Conservation (phyloP, 805 yeast genomes). For the Tetrapisispora arboricola region DNA sequence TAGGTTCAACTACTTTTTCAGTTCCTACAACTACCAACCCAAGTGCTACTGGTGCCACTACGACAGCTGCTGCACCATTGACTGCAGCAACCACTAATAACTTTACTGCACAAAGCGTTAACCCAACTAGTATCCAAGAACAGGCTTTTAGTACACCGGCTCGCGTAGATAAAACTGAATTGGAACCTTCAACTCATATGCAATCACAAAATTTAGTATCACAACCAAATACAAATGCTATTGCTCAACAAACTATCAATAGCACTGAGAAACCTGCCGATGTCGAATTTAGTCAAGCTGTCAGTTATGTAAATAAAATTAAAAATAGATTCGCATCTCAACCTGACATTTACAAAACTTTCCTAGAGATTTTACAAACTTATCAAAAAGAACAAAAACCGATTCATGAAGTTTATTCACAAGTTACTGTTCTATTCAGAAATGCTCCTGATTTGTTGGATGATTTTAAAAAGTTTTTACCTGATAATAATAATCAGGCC, state of each 20-base stretch:
- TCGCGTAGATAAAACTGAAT: constrained; percentile 4
- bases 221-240: background rate
- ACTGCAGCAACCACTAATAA: constrained; percentile 12
- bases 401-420: constrained; percentile 89
- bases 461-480: constrained; percentile 91
- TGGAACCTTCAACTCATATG: background rate
- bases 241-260: background rate
- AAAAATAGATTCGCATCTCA: constrained; percentile 87
- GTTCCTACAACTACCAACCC: too few species aligned
- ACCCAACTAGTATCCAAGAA: constrained; percentile 3
- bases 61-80: constrained; percentile 4
- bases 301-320: constrained; percentile 89
- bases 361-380: constrained; percentile 88
- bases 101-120: background rate
- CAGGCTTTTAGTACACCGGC: constrained; percentile 12
- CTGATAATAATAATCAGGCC: constrained; percentile 40
- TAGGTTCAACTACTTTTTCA: background rate
- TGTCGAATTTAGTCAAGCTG: constrained; percentile 95
- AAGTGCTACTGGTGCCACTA: constrained; percentile 10
- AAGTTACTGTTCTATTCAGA: constrained; percentile 78
- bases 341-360: constrained; percentile 92
- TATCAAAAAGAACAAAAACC: constrained; percentile 95
- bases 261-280: constrained; percentile 38
- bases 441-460: constrained; percentile 91
- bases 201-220: background rate